A percentile compares a stretch with the other conserved stretches of the same genome.
phyloP scores from a whole-genome alignment of 2,329 filamentous ascomycete genomes.

The Elsinoe australis region DNA sequence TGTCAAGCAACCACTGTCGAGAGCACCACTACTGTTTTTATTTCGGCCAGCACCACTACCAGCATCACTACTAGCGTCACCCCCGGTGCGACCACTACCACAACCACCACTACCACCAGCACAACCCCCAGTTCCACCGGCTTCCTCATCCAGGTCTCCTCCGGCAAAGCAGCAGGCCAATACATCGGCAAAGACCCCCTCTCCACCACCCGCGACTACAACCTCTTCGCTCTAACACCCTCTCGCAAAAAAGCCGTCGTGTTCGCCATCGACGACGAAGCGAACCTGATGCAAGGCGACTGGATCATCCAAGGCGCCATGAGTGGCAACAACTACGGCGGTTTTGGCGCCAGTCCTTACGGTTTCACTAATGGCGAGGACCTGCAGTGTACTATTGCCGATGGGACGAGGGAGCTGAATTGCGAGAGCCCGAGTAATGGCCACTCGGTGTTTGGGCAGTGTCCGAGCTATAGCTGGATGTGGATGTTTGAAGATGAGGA shows the following conservation, averaged over 20 bases:
- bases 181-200: conserved; percentile 10
- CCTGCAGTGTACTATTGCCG: not conserved
- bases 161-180: not conserved
- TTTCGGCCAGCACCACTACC: conserved; percentile 17
- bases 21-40: conserved; percentile 21
- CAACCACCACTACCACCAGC: not conserved
- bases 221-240: conserved; percentile 4
- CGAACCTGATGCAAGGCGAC: not conserved
- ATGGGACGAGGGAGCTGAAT: not conserved
- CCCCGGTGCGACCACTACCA: conserved; percentile 20
- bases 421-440: conserved; percentile 12
- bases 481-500: conserved; percentile 3
- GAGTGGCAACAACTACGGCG: not conserved
- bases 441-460: conserved; percentile 11
- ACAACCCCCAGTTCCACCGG: not conserved
- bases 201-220: not conserved
- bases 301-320: conserved; percentile 14
- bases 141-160: conserved; percentile 7
- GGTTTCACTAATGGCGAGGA: conserved; percentile 11
- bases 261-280: conserved; percentile 3
- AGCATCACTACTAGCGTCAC: conserved; percentile 20
- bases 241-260: not conserved
- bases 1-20: conserved; percentile 19
- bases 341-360: conserved; percentile 3
- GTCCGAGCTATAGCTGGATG: conserved; percentile 5